These are phyloP conservation scores for Triticum timopheevii DNA, from an alignment of 176 grass and related monocot species.

Conservation along the genomic window DNA sequence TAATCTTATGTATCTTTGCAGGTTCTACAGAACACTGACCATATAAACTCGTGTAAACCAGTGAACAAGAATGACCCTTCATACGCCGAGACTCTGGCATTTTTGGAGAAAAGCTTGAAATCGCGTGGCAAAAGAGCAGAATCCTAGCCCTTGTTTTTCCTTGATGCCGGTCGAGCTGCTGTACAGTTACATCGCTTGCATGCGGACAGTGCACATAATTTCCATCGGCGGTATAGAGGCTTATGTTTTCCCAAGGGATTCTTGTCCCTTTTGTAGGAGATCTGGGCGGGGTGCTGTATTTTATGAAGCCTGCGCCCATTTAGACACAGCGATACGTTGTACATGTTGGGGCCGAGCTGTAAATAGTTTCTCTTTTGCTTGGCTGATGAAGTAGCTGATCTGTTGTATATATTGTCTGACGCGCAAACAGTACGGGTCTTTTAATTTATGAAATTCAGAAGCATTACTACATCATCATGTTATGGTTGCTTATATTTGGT, in stretches of 20 bases:
- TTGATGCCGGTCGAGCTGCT: background rate
- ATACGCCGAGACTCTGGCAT: constrained; percentile 75
- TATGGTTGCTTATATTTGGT: background rate
- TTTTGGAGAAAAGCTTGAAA: constrained; percentile 69
- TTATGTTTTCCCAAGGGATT: background rate
- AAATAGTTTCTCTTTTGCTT: constrained; percentile 18
- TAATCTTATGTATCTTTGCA: background rate
- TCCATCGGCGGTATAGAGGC: background rate
- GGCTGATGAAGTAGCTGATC: background rate
- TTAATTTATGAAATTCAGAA: background rate
- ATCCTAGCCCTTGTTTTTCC: constrained; percentile 14
- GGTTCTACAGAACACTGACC: constrained; percentile 82
- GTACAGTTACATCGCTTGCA: background rate
- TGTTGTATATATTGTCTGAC: background rate
- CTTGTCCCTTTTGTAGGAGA: background rate
- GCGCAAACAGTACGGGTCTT: background rate
- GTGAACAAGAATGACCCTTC: constrained; percentile 86
- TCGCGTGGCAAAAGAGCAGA: constrained; percentile 10
- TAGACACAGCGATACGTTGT: background rate
- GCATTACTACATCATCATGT: background rate
- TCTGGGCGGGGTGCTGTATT: constrained; percentile 45
- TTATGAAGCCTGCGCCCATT: constrained; percentile 47
- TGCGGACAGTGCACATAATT: background rate
- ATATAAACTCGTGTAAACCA: constrained; percentile 96
- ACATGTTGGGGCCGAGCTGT: constrained; percentile 26